Evolutionary conservation across 1,284 basidiomycete species (phyloP), one percentile per base, ranked within the genome.

Genomic region (Blastosporella zonata): DNA sequence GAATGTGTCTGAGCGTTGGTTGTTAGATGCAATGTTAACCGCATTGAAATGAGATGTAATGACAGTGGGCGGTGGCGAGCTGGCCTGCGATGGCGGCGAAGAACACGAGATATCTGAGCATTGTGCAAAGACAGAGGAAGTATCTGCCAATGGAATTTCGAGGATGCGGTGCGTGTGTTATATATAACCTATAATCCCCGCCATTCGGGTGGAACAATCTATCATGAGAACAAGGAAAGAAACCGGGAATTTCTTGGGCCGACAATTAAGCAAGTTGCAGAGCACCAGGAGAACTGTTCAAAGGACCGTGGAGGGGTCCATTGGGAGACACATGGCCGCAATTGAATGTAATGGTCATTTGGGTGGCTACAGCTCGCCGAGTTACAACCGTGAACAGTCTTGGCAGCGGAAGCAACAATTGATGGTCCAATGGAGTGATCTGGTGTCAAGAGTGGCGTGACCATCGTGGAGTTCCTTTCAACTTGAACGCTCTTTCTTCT

Each of bases 1-100:
- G 53, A 71, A 69, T 9, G 67, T 69, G 49, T 70, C 68, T 65
- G 17, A 3, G 21, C 29, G 13, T n/a, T 38, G 10, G 9, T 18
- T 25, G 34, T n/a, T 23, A 18, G 33, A 35, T 57, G 21, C 15
- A 34, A 34, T 13, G 6, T 31, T 37, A 7, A 7, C 2, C 13
- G 41, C 17, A 6, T 7, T 18, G 12, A 18, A 13, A 21, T 10
- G 12, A 9, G 5, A 28, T 15, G 12, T 17, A n/a, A 46, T 52
- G 6, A 59, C 58, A 58, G 20, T 59, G 58, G 6, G 53, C 52
- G 9, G 50, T 36, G 18, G 41, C 54, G 15, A 55, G 39, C 20
- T 43, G 47, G 17, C 38, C 42, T 23, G 50, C 43, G 12, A 47
- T 21, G 22, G 37, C 42, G 29, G 22, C 45, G 27, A 44, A 28